Conservation (phyloP, 805 yeast genomes). For the Candida insectalens region DNA sequence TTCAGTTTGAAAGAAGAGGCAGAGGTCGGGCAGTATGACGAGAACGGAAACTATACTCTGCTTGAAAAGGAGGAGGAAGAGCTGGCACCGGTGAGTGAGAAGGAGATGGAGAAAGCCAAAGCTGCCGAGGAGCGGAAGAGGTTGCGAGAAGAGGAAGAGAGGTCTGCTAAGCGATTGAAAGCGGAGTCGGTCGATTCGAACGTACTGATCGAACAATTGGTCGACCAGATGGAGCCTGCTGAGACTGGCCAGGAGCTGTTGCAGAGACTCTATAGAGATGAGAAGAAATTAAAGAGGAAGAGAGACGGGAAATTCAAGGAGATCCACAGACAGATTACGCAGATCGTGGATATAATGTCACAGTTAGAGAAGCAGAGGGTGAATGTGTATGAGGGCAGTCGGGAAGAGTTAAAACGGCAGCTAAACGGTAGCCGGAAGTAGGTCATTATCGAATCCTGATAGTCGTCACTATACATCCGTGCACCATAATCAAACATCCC, state of each 20-base stretch:
- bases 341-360: conserved; percentile 30
- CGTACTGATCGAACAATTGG: conserved; percentile 24
- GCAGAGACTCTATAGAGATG: conserved; percentile 26
- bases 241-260: conserved; percentile 54
- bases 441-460: too few species aligned
- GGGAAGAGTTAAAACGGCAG: too few species aligned
- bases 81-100: conserved; percentile 12
- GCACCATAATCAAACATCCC: too few species aligned
- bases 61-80: conserved; percentile 20
- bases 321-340: conserved; percentile 7
- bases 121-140: conserved; percentile 13
- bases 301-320: conserved; percentile 11
- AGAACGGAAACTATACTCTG: conserved; percentile 47
- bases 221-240: conserved; percentile 40
- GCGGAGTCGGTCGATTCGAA: conserved; percentile 8
- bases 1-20: conserved; percentile 51
- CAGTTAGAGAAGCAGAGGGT: conserved; percentile 49
- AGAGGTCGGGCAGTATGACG: conserved; percentile 51
- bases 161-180: conserved; percentile 7
- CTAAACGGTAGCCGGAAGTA: too few species aligned
- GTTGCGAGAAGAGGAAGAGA: conserved; percentile 15
- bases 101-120: conserved; percentile 17
- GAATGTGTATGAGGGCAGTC: conserved; percentile 41
- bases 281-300: conserved; percentile 13
- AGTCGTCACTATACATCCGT: too few species aligned